Evolutionary conservation across 2,329 filamentous ascomycete species (phyloP).

Genomic region (Hirsutella minnesotensis): DNA sequence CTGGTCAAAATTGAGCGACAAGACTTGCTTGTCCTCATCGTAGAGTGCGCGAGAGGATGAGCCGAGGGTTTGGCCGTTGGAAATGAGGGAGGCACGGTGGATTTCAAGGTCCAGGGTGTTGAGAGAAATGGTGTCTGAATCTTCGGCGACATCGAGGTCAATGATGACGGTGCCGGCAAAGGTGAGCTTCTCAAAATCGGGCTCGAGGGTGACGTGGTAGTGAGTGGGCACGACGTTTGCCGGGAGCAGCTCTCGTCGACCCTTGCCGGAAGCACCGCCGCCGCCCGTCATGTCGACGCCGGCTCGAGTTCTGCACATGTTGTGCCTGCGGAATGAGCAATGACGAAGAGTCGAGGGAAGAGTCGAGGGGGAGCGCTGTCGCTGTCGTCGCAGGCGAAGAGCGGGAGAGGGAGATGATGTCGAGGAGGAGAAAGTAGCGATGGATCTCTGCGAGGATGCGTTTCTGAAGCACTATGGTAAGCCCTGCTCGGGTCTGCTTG

Average conservation of each 20-base stretch:
- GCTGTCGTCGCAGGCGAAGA: too few relatives aligned
- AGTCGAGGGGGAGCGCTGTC: too few relatives aligned
- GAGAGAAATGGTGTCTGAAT: slow-evolving; percentile 74
- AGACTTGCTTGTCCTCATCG: slow-evolving; percentile 70
- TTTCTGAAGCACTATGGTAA: too few relatives aligned
- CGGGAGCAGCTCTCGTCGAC: slow-evolving; percentile 67
- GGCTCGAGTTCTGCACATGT: slow-evolving; percentile 50
- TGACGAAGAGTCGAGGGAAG: slow-evolving; percentile 29
- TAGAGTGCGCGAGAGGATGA: slow-evolving; percentile 44
- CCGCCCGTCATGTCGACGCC: slow-evolving; percentile 21
- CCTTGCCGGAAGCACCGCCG: slow-evolving; percentile 12
- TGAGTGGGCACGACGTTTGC: slow-evolving; percentile 85
- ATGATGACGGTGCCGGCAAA: slow-evolving; percentile 79
- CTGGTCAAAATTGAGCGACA: slow-evolving; percentile 68
- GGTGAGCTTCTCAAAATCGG: slow-evolving; percentile 76
- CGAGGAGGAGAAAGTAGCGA: too few relatives aligned
- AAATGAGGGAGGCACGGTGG: slow-evolving; percentile 29
- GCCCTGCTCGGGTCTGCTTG: too few relatives aligned
- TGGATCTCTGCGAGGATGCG: too few relatives aligned
- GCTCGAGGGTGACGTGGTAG: slow-evolving; percentile 86
- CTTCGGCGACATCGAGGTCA: slow-evolving; percentile 75
- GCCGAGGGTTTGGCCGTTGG: slow-evolving; percentile 1
- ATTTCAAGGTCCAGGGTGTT: slow-evolving; percentile 84
- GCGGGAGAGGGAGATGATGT: too few relatives aligned
- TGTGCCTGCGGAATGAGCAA: slow-evolving; percentile 63